Evolutionary conservation across 1,284 basidiomycete genomes (phyloP), one percentile per base, ranked within the genome.

Genomic region (Marasmius tenuissimus): DNA sequence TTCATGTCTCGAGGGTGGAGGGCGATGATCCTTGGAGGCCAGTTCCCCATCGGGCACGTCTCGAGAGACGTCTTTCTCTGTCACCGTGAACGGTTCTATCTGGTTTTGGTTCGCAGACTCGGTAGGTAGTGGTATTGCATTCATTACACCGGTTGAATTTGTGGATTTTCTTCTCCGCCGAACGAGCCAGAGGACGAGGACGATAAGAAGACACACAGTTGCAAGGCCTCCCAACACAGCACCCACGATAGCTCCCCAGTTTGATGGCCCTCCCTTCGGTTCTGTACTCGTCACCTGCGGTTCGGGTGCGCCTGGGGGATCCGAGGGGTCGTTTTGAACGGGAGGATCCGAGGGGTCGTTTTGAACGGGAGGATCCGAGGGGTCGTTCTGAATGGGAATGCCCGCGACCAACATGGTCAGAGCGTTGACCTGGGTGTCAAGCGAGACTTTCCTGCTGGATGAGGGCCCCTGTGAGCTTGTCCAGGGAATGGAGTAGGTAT

Each of bases 401-500:
- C 55, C 54, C 54, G 49, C 47, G 22, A 65, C 34, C 35, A 63
- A 48, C 9, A 55, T 50, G 16, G 35, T 56, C 2, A 65, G 33
- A 3, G 64, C 61, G 42, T 50, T 34, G 7, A 57, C 55, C 38
- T 65, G 64, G 33, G 60, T 59, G 3, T 27, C 18, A 16, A 54
- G 47, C 16, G 55, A 5, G 56, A 56, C 50, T 50, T 3, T 37
- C 27, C 27, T 27, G 39, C 2, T 40, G 3, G 22, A 59, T n/a
- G 61, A 61, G 11, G 63, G 63, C 14, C 61, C 63, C 27, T 27
- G 27, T 27, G 27, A 4, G 27, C 27, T 27, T 6, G 37, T 38
- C 63, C 63, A 65, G 18, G 63, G 61, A 27, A 9, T 22, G 38
- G 40, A 40, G 39, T 65, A 65, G 7, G 61, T 62, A 54, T 49